Percentiles rank a stretch among this genome's conserved stretches.
Conservation (phyloP, 2,329 filamentous ascomycete species). For the Westerdykella aurantiaca region DNA sequence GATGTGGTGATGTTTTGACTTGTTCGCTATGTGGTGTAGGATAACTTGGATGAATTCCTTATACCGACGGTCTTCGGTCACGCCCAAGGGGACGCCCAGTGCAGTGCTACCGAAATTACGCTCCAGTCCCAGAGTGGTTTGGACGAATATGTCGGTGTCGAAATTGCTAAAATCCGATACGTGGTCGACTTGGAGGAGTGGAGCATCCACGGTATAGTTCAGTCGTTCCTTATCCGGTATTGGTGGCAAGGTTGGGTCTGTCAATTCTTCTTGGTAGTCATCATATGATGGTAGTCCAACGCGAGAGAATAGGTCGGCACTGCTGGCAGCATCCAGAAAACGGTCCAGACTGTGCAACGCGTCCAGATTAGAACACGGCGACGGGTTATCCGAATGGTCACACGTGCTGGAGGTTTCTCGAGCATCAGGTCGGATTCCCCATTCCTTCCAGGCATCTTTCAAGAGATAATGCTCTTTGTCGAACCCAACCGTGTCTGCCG, state of each 20-base stretch:
- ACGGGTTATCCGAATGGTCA: background rate
- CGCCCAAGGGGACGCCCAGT: background rate
- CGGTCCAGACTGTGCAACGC: slow-evolving; percentile 48
- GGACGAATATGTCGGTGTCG: slow-evolving; percentile 30
- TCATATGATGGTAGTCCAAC: slow-evolving; percentile 42
- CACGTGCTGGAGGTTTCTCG: slow-evolving; percentile 41
- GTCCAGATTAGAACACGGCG: slow-evolving; percentile 9
- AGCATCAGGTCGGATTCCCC: slow-evolving; percentile 56
- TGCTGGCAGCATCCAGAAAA: slow-evolving; percentile 58
- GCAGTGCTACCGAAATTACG: slow-evolving; percentile 8
- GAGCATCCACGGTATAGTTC: slow-evolving; percentile 51
- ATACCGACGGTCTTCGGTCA: slow-evolving; percentile 6
- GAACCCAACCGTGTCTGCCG: slow-evolving; percentile 34
- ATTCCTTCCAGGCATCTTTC: slow-evolving; percentile 61
- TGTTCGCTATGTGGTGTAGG: slow-evolving; percentile 22
- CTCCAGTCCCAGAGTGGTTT: slow-evolving; percentile 16
- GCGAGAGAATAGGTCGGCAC: slow-evolving; percentile 56
- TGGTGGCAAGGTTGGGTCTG: slow-evolving; percentile 61
- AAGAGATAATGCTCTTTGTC: slow-evolving; percentile 58
- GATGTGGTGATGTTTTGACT: slow-evolving; percentile 16
- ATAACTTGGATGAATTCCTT: slow-evolving; percentile 20
- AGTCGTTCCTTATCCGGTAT: slow-evolving; percentile 49
- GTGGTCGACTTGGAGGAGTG: slow-evolving; percentile 50
- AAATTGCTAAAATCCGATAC: slow-evolving; percentile 42
- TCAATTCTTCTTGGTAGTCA: slow-evolving; percentile 35